Evolutionary conservation across 176 grass and related monocot species (phyloP).

Genomic region (Sorghum bicolor): DNA sequence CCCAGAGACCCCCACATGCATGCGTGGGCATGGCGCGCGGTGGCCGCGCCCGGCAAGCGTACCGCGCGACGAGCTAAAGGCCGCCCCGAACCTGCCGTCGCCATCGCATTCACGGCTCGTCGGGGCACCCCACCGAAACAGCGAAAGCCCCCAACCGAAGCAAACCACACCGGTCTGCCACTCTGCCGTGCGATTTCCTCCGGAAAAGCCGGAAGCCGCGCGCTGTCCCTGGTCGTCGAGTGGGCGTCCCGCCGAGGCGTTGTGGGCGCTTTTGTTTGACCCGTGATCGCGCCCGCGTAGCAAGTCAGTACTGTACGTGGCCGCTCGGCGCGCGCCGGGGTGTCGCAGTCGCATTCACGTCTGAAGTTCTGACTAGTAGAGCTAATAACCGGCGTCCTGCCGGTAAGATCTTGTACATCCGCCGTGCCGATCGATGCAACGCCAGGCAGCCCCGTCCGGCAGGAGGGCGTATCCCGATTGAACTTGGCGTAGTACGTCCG

Average conservation of each 20-base stretch:
- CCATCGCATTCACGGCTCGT: constrained; percentile 9
- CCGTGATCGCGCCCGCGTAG: too few species aligned
- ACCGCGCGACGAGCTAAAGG: background rate
- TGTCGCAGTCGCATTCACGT: background rate
- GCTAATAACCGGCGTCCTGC: background rate
- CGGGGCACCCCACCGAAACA: background rate
- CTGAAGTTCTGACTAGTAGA: background rate
- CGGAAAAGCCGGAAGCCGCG: background rate
- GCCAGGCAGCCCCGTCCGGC: background rate
- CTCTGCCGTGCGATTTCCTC: background rate
- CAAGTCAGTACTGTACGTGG: too few species aligned
- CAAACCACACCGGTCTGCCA: background rate
- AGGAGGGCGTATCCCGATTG: background rate
- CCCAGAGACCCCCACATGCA: background rate
- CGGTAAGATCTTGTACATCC: background rate
- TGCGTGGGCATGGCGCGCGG: background rate
- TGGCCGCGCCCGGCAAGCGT: background rate
- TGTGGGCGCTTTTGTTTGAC: background rate
- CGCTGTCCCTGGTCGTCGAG: background rate
- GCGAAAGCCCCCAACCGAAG: background rate
- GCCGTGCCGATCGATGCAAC: background rate
- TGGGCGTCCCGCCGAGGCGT: background rate
- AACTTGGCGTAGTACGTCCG: background rate
- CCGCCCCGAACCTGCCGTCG: constrained; percentile 4
- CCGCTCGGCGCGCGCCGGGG: too few species aligned